Conservation (phyloP, 2,329 filamentous ascomycete species). For the Xylariaceae sp. region DNA sequence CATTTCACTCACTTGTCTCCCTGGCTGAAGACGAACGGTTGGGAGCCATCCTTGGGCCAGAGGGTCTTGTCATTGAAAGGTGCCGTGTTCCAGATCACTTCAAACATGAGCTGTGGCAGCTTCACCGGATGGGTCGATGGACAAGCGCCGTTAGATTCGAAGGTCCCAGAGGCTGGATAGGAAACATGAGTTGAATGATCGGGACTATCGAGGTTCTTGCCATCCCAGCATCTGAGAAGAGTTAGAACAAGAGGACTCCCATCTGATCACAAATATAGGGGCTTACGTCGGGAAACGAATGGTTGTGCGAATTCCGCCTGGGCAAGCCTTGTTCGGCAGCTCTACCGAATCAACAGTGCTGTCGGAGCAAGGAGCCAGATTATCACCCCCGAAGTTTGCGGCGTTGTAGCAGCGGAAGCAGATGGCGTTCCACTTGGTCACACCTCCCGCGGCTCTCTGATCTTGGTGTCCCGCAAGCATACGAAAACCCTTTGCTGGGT, state of each 20-base stretch:
- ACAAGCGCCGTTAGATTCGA: slow-evolving; percentile 39
- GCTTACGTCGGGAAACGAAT: slow-evolving; percentile 45
- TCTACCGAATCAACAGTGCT: slow-evolving; percentile 34
- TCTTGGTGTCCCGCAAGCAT: slow-evolving; percentile 34
- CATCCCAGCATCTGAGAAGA: slow-evolving; percentile 44
- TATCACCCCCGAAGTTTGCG: slow-evolving; percentile 7
- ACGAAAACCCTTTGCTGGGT: slow-evolving; percentile 40
- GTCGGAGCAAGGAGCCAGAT: slow-evolving; percentile 18
- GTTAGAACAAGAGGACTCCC: too few species aligned
- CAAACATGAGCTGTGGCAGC: slow-evolving; percentile 56
- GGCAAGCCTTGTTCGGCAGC: slow-evolving; percentile 48
- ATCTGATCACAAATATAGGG: too few species aligned
- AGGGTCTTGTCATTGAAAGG: slow-evolving; percentile 20
- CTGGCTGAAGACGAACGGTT: slow-evolving; percentile 18
- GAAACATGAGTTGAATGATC: slow-evolving; percentile 47
- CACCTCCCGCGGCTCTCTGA: slow-evolving; percentile 9
- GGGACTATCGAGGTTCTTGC: slow-evolving; percentile 39
- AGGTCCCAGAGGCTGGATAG: slow-evolving; percentile 36
- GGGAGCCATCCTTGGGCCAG: slow-evolving; percentile 24
- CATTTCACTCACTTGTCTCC: slow-evolving; percentile 15
- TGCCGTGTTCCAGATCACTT: slow-evolving; percentile 47
- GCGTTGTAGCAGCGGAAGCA: slow-evolving; percentile 27
- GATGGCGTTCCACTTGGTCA: slow-evolving; percentile 16
- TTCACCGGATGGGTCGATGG: slow-evolving; percentile 47
- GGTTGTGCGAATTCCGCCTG: slow-evolving; percentile 43